These are phyloP conservation scores for Desmodesmus armatus DNA, from an alignment of 139 green algal genomes.

Conservation along the genomic window DNA sequence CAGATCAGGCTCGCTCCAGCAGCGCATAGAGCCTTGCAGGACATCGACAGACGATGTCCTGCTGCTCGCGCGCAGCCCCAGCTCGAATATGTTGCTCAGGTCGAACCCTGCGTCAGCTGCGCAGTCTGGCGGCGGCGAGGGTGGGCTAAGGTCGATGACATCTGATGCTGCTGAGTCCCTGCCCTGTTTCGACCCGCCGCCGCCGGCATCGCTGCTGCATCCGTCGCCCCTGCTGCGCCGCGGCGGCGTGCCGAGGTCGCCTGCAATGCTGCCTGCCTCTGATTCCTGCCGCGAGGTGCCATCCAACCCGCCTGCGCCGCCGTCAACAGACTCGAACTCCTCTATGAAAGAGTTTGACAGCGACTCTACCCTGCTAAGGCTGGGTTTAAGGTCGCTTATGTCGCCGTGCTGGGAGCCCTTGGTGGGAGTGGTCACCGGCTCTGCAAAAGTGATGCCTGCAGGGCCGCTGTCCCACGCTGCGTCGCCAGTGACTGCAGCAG, in stretches of 20 bases:
- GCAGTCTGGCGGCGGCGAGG: conserved; percentile 8
- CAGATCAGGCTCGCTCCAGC: conserved; percentile 23
- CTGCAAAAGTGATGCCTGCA: conserved; percentile 62
- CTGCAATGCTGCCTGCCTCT: conserved; percentile 9
- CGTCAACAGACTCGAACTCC: conserved; percentile 32
- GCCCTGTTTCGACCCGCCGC: not conserved
- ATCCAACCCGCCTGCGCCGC: not conserved
- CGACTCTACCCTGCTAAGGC: conserved; percentile 67
- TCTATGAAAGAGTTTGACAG: conserved; percentile 68
- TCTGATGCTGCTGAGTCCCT: not conserved
- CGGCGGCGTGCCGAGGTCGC: not conserved
- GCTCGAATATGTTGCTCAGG: conserved; percentile 64
- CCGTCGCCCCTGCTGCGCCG: conserved; percentile 14
- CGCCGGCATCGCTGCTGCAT: not conserved
- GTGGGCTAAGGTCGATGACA: conserved; percentile 5
- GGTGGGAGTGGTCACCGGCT: conserved; percentile 63
- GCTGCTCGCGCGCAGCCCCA: conserved; percentile 48
- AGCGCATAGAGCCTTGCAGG: conserved; percentile 35
- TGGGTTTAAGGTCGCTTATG: conserved; percentile 41
- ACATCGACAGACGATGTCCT: conserved; percentile 52
- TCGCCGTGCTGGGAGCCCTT: conserved; percentile 44
- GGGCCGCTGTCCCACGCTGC: conserved; percentile 64
- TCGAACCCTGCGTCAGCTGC: conserved; percentile 29
- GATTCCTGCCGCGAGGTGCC: not conserved
- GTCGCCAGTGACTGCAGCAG: conserved; percentile 31